These are phyloP conservation scores for Parachlorella kessleri DNA, from an alignment of 139 green algal species.

Conservation along the genomic window DNA sequence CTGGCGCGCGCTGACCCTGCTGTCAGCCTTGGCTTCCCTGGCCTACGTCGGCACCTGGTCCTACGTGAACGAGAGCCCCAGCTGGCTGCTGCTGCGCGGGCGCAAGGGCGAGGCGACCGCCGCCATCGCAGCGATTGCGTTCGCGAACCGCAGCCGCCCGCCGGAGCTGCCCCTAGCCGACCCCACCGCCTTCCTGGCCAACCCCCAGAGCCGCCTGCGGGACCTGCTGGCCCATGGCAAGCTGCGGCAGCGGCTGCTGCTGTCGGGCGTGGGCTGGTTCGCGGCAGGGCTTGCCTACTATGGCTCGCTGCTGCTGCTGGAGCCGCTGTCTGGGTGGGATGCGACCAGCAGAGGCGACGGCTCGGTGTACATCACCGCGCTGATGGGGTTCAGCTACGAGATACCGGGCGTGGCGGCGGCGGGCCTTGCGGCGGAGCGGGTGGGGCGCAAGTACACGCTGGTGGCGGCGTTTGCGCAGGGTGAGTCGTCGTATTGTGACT, in stretches of 20 bases:
- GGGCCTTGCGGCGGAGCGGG: conserved; percentile 30
- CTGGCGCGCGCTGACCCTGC: conserved; percentile 47
- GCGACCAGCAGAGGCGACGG: conserved; percentile 2
- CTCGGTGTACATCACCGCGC: conserved; percentile 32
- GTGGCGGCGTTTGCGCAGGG: conserved; percentile 30
- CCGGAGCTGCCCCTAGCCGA: conserved; percentile 55
- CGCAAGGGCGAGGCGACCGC: conserved; percentile 60
- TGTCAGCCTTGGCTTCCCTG: conserved; percentile 36
- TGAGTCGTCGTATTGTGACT: conserved; percentile 5
- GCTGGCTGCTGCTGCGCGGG: conserved; percentile 64
- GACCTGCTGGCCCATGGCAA: conserved; percentile 38
- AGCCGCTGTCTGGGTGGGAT: neutral
- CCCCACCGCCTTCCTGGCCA: conserved; percentile 14
- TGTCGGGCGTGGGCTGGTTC: conserved; percentile 25
- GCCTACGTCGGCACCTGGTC: conserved; percentile 26
- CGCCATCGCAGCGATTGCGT: conserved; percentile 50
- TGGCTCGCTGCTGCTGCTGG: conserved; percentile 3
- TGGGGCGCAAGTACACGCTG: conserved; percentile 42
- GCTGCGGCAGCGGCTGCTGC: conserved; percentile 32
- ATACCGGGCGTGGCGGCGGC: conserved; percentile 24
- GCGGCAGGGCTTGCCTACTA: conserved; percentile 11
- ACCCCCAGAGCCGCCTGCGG: conserved; percentile 29
- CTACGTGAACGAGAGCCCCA: conserved; percentile 57
- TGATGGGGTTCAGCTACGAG: conserved; percentile 44
- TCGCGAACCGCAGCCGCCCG: conserved; percentile 52